Evolutionary conservation across 768 basidiomycete genomes (phyloP), one percentile per base, ranked within the genome.

Genomic region (Leccinum subtestaceum): DNA sequence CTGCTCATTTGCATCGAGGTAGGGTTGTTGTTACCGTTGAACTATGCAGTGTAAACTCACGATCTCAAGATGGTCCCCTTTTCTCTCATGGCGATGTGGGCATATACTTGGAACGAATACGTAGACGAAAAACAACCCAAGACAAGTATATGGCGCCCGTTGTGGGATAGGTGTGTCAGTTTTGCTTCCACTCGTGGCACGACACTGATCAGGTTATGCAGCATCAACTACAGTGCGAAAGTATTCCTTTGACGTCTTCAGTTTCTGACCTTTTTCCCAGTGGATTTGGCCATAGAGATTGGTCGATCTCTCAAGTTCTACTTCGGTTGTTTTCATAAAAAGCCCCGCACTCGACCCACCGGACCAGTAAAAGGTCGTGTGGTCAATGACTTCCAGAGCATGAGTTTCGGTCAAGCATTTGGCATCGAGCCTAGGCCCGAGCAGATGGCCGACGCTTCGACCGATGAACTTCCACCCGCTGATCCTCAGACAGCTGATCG

Each of bases 1-100:
- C 79, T 97, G 4, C 77, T 88, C 15, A 91, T 86, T 27, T 91
- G 89, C 63, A 84, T 95, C 52, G 94, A 96, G 82, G 91, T 90
- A 63, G 55, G 71, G 60, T 40, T 23, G 52, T 23, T 17, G 3
- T 31, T 11, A 10, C 13, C 23, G 10, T 56, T 27, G 38, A 49
- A 23, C 25, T 25, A 61, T 38, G 59, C 57, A 43, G n/a, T 19
- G 40, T 65, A 55, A 56, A 53, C n/a, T 34, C 6, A 6, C 17
- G n/a, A 40, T 23, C 51, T 51, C 2, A 63, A 92, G 89, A 95
- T 95, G 93, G 85, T 93, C 49, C 76, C 92, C 67, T 94, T 95
- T 69, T 77, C 91, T 4, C 46, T 70, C 0, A 70, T 88, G 50
- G 94, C 94, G 89, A 81, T 83, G 76, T 95, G 90, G 89, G 89